Percentiles rank a stretch among this genome's conserved stretches.
Conservation (phyloP, 148 eudicot species). For the Cornus florida region DNA sequence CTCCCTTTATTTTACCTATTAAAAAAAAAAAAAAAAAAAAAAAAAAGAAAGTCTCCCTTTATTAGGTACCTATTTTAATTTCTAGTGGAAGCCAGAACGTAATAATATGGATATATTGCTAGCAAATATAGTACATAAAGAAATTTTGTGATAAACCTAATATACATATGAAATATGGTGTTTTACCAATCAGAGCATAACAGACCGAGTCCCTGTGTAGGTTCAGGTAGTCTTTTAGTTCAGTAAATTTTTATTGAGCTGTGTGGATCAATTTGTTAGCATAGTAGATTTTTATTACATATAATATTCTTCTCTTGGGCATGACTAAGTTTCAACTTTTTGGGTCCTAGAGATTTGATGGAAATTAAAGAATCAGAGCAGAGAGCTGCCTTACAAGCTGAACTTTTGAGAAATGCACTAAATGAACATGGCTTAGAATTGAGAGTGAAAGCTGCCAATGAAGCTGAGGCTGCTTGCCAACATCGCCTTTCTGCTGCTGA, state of each 20-base stretch:
- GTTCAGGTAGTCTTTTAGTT: background rate
- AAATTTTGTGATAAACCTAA: background rate
- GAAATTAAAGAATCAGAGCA: slow-evolving; percentile 87
- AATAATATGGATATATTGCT: background rate
- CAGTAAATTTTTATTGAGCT: background rate
- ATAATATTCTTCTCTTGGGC: background rate
- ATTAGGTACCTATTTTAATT: background rate
- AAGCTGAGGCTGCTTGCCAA: slow-evolving; percentile 92
- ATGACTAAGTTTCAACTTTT: slow-evolving; percentile 14
- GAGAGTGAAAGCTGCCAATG: slow-evolving; percentile 90
- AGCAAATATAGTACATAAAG: background rate
- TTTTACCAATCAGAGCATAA: background rate
- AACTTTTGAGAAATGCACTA: slow-evolving; percentile 61
- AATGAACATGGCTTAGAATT: slow-evolving; percentile 86
- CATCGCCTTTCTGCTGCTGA: slow-evolving; percentile 78
- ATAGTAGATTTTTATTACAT: background rate
- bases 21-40: no score
- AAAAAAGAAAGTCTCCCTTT: background rate
- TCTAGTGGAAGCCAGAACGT: background rate
- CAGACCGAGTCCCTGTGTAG: background rate
- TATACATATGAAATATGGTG: background rate
- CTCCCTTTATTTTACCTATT: background rate
- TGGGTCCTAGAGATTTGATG: slow-evolving; percentile 42
- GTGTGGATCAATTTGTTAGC: background rate
- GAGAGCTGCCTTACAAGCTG: slow-evolving; percentile 71